These are phyloP conservation scores for Onygena corvina DNA, from an alignment of 2,329 filamentous ascomycete species.

Conservation along the genomic window DNA sequence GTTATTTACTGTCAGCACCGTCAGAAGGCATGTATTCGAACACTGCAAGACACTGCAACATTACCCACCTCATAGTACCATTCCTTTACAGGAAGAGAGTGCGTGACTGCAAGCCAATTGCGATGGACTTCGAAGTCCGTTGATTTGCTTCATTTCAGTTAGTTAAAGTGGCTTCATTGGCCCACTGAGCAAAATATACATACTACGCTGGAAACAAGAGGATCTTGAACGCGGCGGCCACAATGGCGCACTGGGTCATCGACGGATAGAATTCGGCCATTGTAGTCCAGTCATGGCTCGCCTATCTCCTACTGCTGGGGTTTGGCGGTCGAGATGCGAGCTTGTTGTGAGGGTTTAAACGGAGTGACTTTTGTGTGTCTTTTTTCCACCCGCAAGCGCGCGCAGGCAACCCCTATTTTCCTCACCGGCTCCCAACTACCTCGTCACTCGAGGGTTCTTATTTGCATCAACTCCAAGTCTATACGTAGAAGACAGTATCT, in stretches of 20 bases:
- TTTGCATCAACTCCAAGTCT: too few species aligned
- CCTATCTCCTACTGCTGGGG: background rate
- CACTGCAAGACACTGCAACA: background rate
- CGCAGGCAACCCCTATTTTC: background rate
- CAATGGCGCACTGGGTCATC: constrained; percentile 74
- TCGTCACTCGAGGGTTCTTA: too few species aligned
- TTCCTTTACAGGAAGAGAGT: constrained; percentile 71
- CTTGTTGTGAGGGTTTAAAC: background rate
- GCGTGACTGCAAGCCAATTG: constrained; percentile 94
- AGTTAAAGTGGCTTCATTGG: background rate
- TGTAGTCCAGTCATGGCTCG: constrained; percentile 11
- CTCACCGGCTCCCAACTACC: background rate
- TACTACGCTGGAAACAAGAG: constrained; percentile 92
- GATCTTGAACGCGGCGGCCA: constrained; percentile 79
- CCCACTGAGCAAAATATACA: constrained; percentile 29
- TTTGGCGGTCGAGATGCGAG: background rate
- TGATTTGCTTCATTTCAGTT: constrained; percentile 59
- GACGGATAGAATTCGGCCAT: constrained; percentile 80
- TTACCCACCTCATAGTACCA: constrained; percentile 77
- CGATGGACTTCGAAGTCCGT: constrained; percentile 98
- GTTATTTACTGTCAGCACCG: background rate
- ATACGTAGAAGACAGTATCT: too few species aligned
- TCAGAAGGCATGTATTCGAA: too few species aligned
- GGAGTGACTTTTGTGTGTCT: background rate
- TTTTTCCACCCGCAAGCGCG: constrained; percentile 1